Conservation (phyloP, 208 protist species). For the Leishmania major region DNA sequence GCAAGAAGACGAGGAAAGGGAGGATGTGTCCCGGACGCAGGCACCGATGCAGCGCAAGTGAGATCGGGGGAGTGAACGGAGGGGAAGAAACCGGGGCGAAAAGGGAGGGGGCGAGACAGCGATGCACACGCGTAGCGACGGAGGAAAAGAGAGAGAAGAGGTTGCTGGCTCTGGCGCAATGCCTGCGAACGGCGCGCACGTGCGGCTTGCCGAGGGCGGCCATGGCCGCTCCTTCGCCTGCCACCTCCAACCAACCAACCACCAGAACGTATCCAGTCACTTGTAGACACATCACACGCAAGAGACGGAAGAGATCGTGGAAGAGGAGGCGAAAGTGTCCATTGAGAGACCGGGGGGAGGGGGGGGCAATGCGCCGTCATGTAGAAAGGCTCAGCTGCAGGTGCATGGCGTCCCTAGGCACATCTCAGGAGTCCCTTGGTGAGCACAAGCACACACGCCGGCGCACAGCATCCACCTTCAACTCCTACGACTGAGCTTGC, state of each 20-base stretch:
- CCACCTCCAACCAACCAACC: no score
- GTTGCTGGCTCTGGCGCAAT: not conserved
- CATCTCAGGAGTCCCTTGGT: no score
- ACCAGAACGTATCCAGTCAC: not conserved
- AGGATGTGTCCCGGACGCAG: not conserved
- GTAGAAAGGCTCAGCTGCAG: not conserved
- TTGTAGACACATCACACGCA: not conserved
- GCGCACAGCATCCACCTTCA: no score
- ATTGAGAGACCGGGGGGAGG: not conserved
- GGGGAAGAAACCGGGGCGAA: not conserved
- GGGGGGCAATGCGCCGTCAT: not conserved
- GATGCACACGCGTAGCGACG: no score
- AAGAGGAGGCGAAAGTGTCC: not conserved
- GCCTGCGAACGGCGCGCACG: not conserved
- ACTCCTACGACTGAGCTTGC: no score
- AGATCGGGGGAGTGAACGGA: not conserved
- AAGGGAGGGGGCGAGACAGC: not conserved
- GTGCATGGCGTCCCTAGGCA: no score
- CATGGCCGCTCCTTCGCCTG: not conserved
- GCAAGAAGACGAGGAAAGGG: not conserved
- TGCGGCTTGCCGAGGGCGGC: not conserved
- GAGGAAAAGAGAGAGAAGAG: no score
- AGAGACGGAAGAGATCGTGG: not conserved
- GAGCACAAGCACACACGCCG: no score
- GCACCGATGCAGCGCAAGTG: not conserved